These are phyloP conservation scores for Saccharomyces hybrid DNA, from an alignment of 1,139 yeast species.

Conservation along the genomic window DNA sequence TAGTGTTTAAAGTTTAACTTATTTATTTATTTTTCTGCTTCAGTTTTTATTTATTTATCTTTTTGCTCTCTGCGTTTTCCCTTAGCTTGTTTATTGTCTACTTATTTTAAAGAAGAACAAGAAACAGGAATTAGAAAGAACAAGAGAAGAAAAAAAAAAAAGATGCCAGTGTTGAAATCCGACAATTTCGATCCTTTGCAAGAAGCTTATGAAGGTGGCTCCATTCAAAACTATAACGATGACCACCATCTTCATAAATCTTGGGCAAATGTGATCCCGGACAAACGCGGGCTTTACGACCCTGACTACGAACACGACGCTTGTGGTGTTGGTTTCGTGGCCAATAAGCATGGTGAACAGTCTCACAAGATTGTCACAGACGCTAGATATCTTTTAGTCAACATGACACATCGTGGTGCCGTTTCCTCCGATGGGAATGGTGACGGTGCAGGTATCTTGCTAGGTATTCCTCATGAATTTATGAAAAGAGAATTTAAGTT, in stretches of 20 bases:
- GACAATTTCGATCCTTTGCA: conserved; percentile 26
- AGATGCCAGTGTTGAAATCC: conserved; percentile 15
- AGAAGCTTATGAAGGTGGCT: conserved; percentile 28
- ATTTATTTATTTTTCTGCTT: conserved; percentile 2
- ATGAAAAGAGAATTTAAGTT: conserved; percentile 73
- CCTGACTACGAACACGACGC: conserved; percentile 95
- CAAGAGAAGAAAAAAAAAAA: not conserved
- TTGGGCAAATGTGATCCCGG: conserved; percentile 89
- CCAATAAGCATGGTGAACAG: conserved; percentile 80
- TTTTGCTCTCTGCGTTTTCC: not conserved
- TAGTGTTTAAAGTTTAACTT: not conserved
- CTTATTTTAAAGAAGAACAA: not conserved
- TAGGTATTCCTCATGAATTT: conserved; percentile 85
- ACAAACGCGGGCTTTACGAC: conserved; percentile 82
- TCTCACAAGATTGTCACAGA: conserved; percentile 93
- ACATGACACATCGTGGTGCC: conserved; percentile 98
- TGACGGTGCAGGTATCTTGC: conserved; percentile 97
- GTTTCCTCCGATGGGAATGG: conserved; percentile 96
- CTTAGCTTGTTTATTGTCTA: not conserved
- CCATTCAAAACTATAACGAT: conserved; percentile 40
- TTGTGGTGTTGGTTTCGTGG: conserved; percentile 97
- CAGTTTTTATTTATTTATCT: not conserved
- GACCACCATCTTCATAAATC: conserved; percentile 45
- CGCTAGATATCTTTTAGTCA: conserved; percentile 79
- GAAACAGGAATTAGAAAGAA: not conserved